A percentile compares a stretch with the other conserved stretches of the same genome.
Evolutionary conservation across 192 early-diverging fungal species (phyloP).

Genomic region (Coemansia sp.): DNA sequence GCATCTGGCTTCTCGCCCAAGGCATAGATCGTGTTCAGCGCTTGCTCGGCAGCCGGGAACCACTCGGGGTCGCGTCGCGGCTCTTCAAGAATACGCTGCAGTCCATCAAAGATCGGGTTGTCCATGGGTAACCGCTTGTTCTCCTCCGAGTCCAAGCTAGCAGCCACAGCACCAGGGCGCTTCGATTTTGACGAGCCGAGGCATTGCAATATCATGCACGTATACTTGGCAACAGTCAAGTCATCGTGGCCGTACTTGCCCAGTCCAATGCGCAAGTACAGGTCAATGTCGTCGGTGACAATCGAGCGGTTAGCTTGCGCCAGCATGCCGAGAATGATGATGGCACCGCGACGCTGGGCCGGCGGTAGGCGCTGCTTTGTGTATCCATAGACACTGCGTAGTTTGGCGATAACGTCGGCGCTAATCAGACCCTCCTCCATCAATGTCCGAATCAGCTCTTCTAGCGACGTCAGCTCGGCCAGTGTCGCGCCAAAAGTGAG

Average conservation of each 20-base stretch:
- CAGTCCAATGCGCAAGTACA: conserved; percentile 82
- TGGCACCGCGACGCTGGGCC: conserved; percentile 80
- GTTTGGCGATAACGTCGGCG: conserved; percentile 68
- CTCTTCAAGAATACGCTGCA: conserved; percentile 58
- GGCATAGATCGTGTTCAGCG: conserved; percentile 88
- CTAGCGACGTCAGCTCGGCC: conserved; percentile 93
- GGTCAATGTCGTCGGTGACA: conserved; percentile 83
- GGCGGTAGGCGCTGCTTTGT: conserved; percentile 67
- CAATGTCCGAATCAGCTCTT: conserved; percentile 84
- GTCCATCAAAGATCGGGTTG: conserved; percentile 62
- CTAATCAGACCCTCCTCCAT: conserved; percentile 68
- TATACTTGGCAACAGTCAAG: conserved; percentile 81
- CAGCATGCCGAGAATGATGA: conserved; percentile 93
- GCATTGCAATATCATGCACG: conserved; percentile 92
- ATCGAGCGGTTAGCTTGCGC: conserved; percentile 84
- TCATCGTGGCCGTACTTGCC: conserved; percentile 82
- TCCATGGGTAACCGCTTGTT: conserved; percentile 59
- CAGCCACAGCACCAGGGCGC: conserved; percentile 24
- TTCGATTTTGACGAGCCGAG: conserved; percentile 54
- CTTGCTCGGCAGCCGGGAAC: conserved; percentile 94
- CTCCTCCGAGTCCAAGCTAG: conserved; percentile 29
- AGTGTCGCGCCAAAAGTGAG: conserved; percentile 85
- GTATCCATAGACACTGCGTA: conserved; percentile 82
- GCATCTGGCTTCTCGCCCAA: conserved; percentile 90
- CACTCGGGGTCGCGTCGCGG: conserved; percentile 58